Conservation (phyloP, 495 filamentous ascomycete species). For the Neurospora discreta region DNA sequence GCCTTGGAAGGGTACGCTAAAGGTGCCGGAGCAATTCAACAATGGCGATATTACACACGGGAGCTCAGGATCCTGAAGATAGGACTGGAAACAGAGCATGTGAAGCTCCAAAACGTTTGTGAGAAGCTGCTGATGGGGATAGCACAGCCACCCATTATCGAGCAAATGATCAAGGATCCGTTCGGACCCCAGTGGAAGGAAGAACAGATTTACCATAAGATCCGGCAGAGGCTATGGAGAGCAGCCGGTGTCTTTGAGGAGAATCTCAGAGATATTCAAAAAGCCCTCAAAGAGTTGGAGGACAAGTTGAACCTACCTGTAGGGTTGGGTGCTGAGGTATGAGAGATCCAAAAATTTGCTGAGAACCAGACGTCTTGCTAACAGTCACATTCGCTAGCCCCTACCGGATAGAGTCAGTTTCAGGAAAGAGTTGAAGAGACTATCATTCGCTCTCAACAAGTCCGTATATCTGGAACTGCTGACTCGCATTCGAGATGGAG, state of each 20-base stretch:
- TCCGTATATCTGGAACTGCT: conserved; percentile 20
- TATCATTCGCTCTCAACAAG: conserved; percentile 22
- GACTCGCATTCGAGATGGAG: conserved; percentile 18
- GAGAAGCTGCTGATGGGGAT: conserved; percentile 23
- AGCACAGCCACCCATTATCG: conserved; percentile 10
- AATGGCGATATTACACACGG: conserved; percentile 15
- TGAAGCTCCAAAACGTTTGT: conserved; percentile 21
- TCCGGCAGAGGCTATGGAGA: conserved; percentile 11
- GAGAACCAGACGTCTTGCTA: neutral
- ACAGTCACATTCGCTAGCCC: neutral
- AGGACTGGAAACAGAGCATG: conserved; percentile 22
- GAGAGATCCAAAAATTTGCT: neutral
- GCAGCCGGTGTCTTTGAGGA: conserved; percentile 9
- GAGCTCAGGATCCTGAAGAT: conserved; percentile 22
- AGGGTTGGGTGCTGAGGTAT: conserved; percentile 8
- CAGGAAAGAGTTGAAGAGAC: conserved; percentile 11
- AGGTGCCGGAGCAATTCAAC: conserved; percentile 14
- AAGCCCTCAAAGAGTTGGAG: conserved; percentile 11
- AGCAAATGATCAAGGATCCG: conserved; percentile 18
- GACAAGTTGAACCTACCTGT: conserved; percentile 6
- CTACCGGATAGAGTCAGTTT: neutral
- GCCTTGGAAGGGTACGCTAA: conserved; percentile 27
- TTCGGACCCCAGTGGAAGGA: conserved; percentile 11
- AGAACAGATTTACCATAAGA: conserved; percentile 5
- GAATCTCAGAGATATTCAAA: conserved; percentile 11